A percentile compares a stretch with the other conserved stretches of the same genome.
These are phyloP conservation scores for Agaricus bisporus DNA, from an alignment of 768 basidiomycete species.

Conservation along the genomic window DNA sequence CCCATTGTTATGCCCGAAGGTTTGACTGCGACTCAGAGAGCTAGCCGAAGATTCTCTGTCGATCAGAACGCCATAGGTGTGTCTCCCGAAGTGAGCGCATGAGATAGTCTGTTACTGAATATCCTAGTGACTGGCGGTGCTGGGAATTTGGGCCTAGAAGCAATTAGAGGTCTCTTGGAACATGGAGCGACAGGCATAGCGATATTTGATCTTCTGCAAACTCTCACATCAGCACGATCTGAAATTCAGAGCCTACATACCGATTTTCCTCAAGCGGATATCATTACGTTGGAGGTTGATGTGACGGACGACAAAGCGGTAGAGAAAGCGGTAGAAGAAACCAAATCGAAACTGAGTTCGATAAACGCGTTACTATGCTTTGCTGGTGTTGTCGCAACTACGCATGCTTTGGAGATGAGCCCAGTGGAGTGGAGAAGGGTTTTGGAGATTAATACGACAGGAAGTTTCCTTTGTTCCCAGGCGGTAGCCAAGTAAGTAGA, in stretches of 20 bases:
- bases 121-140: constrained; percentile 38
- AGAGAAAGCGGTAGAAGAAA: constrained; percentile 19
- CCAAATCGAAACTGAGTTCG: constrained; percentile 22
- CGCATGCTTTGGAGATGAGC: constrained; percentile 25
- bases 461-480: constrained; percentile 39
- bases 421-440: constrained; percentile 30
- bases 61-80: constrained; percentile 35
- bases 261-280: constrained; percentile 28
- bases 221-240: constrained; percentile 18
- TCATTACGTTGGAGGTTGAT: constrained; percentile 28
- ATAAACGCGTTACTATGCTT: constrained; percentile 36
- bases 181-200: constrained; percentile 33
- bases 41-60: constrained; percentile 28
- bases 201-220: constrained; percentile 23
- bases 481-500: constrained; percentile 26
- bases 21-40: constrained; percentile 17
- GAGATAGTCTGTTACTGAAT: neutral
- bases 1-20: constrained; percentile 5
- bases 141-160: constrained; percentile 30
- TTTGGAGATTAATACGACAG: constrained; percentile 37
- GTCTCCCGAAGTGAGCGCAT: neutral
- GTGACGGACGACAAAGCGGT: constrained; percentile 27
- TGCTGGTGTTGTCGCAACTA: constrained; percentile 32
- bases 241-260: constrained; percentile 14
- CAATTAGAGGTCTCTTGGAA: constrained; percentile 34